Evolutionary conservation across 2,329 filamentous ascomycete species (phyloP), one percentile per base, ranked within the genome.

Genomic region (Penicillium sp.): DNA sequence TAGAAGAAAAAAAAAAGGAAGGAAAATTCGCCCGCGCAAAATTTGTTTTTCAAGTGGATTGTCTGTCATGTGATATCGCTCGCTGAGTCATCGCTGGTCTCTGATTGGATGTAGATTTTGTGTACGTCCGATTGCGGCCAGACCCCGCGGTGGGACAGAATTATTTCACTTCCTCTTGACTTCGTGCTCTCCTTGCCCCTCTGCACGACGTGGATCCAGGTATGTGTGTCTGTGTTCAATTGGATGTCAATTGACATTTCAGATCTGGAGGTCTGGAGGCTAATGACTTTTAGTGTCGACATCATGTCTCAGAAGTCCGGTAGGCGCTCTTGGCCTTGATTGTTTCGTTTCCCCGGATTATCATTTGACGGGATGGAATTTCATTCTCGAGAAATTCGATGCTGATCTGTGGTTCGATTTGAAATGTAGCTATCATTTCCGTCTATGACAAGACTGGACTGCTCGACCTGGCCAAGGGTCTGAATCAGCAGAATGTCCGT

Each of bases 391-490:
- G n/a, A 11, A 9, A 11, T 27, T 13, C 35, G 42, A 36, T 39
- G 31, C 45, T 52, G 33, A 52, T 43, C 8, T 35, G 6, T 34
- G 11, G 37, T 18, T 29, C 20, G 23, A 11, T 33, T 27, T 10
- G 28, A 12, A 30, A 39, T 42, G 16, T 36, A 74, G 92, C 92
- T 52, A 96, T 98, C 62, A 77, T 98, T 64, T 96, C 90, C 51
- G 92, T 96, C 73, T 96, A 92, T 65, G 87, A 98, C 77, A 98
- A 98, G 81, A 96, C 90, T 39, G 92, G 89, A 44, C 78, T 95
- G 52, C 72, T 95, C 52, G 89, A 95, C 69, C 76, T 95, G 55
- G 87, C 88, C 57, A 94, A 94, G 70, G 88, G 88, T 55, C 79
- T 95, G 34, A 77, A 85, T 61, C 79, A 90, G 74, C 79, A 93